Base-by-base conservation (phyloP, 2,329 filamentous ascomycete species). In the Fusarium sulawesiense region DNA sequence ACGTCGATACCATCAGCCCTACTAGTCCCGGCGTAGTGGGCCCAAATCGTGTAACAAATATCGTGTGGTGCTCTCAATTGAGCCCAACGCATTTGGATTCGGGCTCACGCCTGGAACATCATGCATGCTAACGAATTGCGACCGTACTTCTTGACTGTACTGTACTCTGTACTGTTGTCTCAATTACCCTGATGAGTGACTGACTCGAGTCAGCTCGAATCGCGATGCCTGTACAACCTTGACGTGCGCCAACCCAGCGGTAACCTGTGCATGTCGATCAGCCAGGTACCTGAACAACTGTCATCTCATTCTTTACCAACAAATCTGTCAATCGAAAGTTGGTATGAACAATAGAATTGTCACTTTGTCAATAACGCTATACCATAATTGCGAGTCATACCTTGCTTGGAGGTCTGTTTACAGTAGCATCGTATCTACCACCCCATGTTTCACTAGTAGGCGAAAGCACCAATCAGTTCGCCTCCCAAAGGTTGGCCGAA, bases 131-230 rank as follows among this genome's bases (percentile, higher is more conserved):
- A 3, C 1, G 12, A 2, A 13, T 6, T 29, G 29, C 11, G 12
- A 29, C 6, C 5, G 2, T 29, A 29, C 6, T 29, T 29, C 1
- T 12, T 29, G 7, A 29, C 11, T 29, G 29, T 29, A 29, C 34
- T 11, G 2, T 11, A 37, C 3, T 6, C 34, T 37, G 9, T n/a
- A 0, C 34, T 11, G 3, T 11, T 4, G 1, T n/a, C 34, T 37
- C 16, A n/a, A n/a, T n/a, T 11, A 37, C 34, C 34, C 34, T 37
- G 34, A 37, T 37, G 10, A n/a, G 34, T 11, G 18, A 37, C 5
- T 37, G 34, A 37, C 34, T n/a, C 34, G 10, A 37, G 2, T n/a
- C 18, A 7, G 10, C 34, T n/a, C 34, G 1, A 37, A n/a, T 37
- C 18, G 34, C 18, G 34, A 37, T n/a, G 10, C 5, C 10, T 37